These are phyloP conservation scores for Casuarina equisetifolia DNA, from an alignment of 306 rosid genomes.

Conservation along the genomic window DNA sequence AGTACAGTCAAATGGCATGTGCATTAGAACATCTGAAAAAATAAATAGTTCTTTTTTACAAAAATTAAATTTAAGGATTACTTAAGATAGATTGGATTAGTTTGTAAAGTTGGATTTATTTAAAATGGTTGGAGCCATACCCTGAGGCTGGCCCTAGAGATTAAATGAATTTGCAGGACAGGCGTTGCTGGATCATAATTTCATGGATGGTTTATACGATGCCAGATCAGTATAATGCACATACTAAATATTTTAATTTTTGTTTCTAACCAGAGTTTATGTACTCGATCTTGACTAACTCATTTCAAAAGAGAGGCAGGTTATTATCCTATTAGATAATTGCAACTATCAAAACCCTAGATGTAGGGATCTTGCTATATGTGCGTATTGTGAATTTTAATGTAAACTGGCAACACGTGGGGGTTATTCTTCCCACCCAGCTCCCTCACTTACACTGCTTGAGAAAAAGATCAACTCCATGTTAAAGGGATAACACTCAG, in stretches of 20 bases:
- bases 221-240: not conserved
- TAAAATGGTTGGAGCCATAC: not conserved
- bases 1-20: not conserved
- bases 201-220: not conserved
- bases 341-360: not conserved
- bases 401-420: not conserved
- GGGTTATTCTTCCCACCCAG: not conserved
- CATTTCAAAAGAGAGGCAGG: not conserved
- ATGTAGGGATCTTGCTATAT: not conserved
- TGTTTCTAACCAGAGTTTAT: not conserved
- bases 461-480: not conserved
- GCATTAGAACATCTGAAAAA: not conserved
- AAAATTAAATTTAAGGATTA: not conserved
- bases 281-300: not conserved
- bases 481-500: not conserved
- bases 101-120: not conserved
- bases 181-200: not conserved
- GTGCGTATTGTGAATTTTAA: not conserved
- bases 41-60: not conserved
- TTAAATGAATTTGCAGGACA: not conserved
- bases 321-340: not conserved
- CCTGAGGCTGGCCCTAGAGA: not conserved
- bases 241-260: not conserved
- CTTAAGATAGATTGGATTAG: not conserved
- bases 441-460: not conserved